Base-by-base conservation (phyloP, 345 rosid genomes). In the Aquilaria sinensis region DNA sequence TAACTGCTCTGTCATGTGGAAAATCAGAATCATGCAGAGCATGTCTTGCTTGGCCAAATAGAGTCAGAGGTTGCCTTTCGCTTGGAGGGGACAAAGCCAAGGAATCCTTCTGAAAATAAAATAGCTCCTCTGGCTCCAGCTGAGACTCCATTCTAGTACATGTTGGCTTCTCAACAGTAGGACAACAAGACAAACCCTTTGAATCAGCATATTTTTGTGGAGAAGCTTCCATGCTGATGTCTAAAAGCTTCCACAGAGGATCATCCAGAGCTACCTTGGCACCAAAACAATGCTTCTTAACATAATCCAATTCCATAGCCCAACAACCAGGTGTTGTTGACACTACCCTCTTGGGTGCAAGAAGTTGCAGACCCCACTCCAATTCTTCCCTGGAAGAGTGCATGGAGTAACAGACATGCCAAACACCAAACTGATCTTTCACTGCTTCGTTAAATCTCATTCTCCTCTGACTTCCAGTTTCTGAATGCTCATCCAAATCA, bases 381-480 rank as follows among this genome's bases (percentile, higher is more conserved):
- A 89, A 47, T 70, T 92, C 98, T 59, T 83, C 96, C 74, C 74
- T 69, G 1, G 98, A 89, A 15, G 98, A 89, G 74, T 89, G 97
- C 71, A 82, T 89, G 1, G 98, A 87, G 72, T 87, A 92, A 66
- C 96, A 92, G 46, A 87, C 89, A 64, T 92, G 97, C 97, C 97
- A 89, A 53, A 89, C 67, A 61, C 98, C 91, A 75, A 74, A 84
- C 69, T 84, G 77, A 57, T 87, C 98, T 81, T 58, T 87, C 14
- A 78, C 79, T 31, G 91, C 93, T 77, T 87, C 93, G 68, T 60
- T 61, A 16, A 77, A 80, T 75, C 85, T 77, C 64, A 72, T 69
- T 64, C 83, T 87, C 31, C 75, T 74, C 30, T 66, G 74, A 54
- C 69, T 75, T 14, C 60, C 80, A 30, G 64, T 67, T 60, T 64